These are phyloP conservation scores for Aspergillus taichungensis DNA, from an alignment of 495 filamentous ascomycete species.

Conservation along the genomic window DNA sequence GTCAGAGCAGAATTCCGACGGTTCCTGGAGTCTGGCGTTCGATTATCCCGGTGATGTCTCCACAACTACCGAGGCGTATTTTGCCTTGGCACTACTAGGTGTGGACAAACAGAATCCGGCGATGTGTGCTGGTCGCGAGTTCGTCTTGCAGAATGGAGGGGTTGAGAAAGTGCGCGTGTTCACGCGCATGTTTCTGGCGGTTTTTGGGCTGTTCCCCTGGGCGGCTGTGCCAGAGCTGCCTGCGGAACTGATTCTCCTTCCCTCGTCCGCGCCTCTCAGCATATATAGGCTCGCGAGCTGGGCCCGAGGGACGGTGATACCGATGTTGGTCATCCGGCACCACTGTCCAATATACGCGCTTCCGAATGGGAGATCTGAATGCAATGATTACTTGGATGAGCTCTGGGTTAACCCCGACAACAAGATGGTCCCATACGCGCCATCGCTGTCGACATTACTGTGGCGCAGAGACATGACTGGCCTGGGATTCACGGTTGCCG, in stretches of 20 bases:
- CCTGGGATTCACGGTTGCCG: slow-evolving; percentile 17
- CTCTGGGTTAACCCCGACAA: slow-evolving; percentile 23
- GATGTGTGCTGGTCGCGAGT: slow-evolving; percentile 22
- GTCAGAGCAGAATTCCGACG: slow-evolving; percentile 23
- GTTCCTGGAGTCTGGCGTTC: slow-evolving; percentile 29
- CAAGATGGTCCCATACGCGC: slow-evolving; percentile 22
- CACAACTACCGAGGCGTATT: slow-evolving; percentile 25
- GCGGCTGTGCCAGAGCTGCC: slow-evolving; percentile 29
- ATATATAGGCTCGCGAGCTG: slow-evolving; percentile 30
- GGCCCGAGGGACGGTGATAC: slow-evolving; percentile 28
- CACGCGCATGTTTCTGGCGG: slow-evolving; percentile 30
- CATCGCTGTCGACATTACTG: slow-evolving; percentile 3
- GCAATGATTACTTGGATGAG: slow-evolving; percentile 31
- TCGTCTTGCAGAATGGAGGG: slow-evolving; percentile 24
- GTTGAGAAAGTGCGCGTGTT: slow-evolving; percentile 29
- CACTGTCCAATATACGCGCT: slow-evolving; percentile 29
- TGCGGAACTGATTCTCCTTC: slow-evolving; percentile 31
- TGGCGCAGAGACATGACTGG: slow-evolving; percentile 8
- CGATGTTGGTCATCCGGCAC: slow-evolving; percentile 26
- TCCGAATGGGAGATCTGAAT: slow-evolving; percentile 18
- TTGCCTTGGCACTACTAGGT: slow-evolving; percentile 15
- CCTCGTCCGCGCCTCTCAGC: slow-evolving; percentile 21
- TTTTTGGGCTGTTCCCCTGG: slow-evolving; percentile 38
- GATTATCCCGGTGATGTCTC: slow-evolving; percentile 26
- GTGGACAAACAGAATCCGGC: background rate